Evolutionary conservation across 768 basidiomycete genomes (phyloP).

Genomic region (Suillus placidus): DNA sequence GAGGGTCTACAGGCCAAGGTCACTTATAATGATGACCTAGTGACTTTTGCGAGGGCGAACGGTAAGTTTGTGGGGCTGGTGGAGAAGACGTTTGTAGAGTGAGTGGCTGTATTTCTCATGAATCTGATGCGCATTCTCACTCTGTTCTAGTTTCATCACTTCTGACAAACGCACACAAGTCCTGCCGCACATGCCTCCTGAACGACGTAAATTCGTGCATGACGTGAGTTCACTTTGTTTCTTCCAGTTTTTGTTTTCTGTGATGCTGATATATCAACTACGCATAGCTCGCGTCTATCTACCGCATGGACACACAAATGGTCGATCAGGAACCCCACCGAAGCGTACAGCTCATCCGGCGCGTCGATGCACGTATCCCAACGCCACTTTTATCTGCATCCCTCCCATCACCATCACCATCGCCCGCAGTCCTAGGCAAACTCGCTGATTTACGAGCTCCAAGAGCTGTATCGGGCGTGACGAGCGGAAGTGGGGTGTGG

Average conservation of each 20-base stretch:
- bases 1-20: conserved; percentile 39
- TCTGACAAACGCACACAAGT: conserved; percentile 72
- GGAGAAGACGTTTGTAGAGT: conserved; percentile 85
- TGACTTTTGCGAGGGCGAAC: conserved; percentile 61
- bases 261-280: conserved; percentile 3
- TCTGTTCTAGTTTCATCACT: conserved; percentile 55
- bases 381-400: conserved; percentile 53
- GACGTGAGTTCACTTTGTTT: conserved; percentile 48
- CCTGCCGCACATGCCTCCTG: conserved; percentile 78
- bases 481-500: neutral
- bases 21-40: conserved; percentile 64
- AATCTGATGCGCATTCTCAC: conserved; percentile 15
- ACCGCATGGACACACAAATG: conserved; percentile 82
- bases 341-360: conserved; percentile 79
- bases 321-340: conserved; percentile 91
- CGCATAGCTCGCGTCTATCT: conserved; percentile 69
- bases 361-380: conserved; percentile 83
- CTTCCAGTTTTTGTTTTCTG: neutral
- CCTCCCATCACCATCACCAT: neutral
- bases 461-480: conserved; percentile 8
- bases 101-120: conserved; percentile 37
- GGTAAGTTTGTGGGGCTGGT: conserved; percentile 69
- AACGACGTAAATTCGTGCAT: conserved; percentile 82
- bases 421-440: conserved; percentile 54
- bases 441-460: conserved; percentile 54